Evolutionary conservation across 176 grass and related monocot species (phyloP), one percentile per base, ranked within the genome.

Genomic region (bread wheat (Triticum aestivum)): DNA sequence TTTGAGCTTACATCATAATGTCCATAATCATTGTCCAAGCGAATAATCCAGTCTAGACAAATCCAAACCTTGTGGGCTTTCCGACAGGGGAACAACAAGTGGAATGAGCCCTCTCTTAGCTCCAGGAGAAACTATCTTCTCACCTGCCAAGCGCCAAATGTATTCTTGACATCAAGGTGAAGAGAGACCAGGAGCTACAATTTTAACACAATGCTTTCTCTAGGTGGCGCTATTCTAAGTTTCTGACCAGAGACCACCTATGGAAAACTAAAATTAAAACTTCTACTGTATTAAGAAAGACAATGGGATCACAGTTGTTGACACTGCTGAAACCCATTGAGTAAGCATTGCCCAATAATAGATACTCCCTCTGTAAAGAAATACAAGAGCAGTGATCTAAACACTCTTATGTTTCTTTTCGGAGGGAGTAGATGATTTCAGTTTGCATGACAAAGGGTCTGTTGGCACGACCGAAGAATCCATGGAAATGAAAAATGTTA

Each of bases 51-150:
- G n/a, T 81, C 13, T 49, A 39, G 8, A 85, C 18, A 56, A 5
- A 70, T 71, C 14, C 11, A 58, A 78, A 98, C 97, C 97, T 99
- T 92, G 70, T 82, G 92, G 67, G 27, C 62, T 96, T 91, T 99
- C 92, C 29, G 97, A 94, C 17, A 99, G 78, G 39, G 97, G 94
- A 75, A 99, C 91, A 67, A 91, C 68, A 82, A 92, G 85, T 64
- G 97, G 97, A 88, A 99, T 78, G 42, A 99, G 6, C 14, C 94
- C 94, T 87, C 90, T 76, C 64, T 90, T 99, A 18, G 94, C 97
- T 77, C 92, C 97, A 74, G 97, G 97, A 76, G 97, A 87, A 92
- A 96, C 85, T 81, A 99, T 79, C 63, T 86, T 91, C 81, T 94
- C 94, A 20, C 94, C 97, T 96, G 73, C 3, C 61, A 88, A 78